Evolutionary conservation across 345 rosid species (phyloP), one percentile per base, ranked within the genome.

Genomic region (Balakata baccata): DNA sequence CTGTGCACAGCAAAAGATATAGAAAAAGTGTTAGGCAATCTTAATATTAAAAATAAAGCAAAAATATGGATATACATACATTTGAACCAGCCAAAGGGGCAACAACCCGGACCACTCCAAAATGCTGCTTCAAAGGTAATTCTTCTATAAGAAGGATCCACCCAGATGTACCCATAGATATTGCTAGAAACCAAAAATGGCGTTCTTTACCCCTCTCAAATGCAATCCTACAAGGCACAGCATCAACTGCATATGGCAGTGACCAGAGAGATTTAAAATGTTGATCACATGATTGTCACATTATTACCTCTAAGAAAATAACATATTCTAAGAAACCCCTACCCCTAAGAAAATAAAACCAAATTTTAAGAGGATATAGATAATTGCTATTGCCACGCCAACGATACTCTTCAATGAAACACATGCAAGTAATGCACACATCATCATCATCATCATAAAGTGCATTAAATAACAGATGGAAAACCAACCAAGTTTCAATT

Each of bases 171-270:
- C 93, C 96, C 71, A 82, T 25, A 47, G 97, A 86, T 64, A 86
- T 54, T 53, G 94, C 92, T 79, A 91, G 88, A 77, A 93, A 89
- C 75, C 59, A 65, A 84, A 95, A 89, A 67, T 82, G 86, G 0
- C 97, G 98, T 66, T 91, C 99, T 81, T 87, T 93, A 60, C 93
- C 97, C 87, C 91, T 90, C 82, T 93, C 98, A 74, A 96, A 96
- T 75, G 98, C 94, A 79, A 93, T 90, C 84, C 95, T 82, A 81
- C 99, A 93, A 39, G 93, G 90, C 79, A 96, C 81, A 14, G 95
- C 89, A 87, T 87, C 93, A 82, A 85, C 99, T 96, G 91, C 90
- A 85, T 72, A 85, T 29, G 43, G 71, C 64, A 69, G 66, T 47
- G 70, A 82, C 41, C 79, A 72, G 77, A 75, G 73, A 59, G 71